Conservation (phyloP, 2,329 filamentous ascomycete species). For the Aphanoascus verrucosus region DNA sequence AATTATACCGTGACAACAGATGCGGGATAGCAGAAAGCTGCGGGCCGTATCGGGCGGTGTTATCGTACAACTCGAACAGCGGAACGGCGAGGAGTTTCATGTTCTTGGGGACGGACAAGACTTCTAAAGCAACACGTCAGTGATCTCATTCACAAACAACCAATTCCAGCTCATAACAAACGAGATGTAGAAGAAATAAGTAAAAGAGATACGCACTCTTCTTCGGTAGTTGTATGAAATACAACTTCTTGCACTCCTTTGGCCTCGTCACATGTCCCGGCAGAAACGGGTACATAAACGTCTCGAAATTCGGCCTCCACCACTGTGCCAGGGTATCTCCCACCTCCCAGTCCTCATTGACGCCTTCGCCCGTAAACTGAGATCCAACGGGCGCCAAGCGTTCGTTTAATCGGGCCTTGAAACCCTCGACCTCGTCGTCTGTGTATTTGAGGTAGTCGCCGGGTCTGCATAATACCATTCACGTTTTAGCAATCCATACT, state of each 20-base stretch:
- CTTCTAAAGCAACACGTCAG: conserved; percentile 48
- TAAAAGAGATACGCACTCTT: conserved; percentile 53
- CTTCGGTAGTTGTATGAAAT: conserved; percentile 87
- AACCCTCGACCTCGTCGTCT: conserved; percentile 87
- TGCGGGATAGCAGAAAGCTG: conserved; percentile 95
- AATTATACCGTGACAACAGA: conserved; percentile 87
- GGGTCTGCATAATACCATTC: conserved; percentile 42
- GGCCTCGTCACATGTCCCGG: conserved; percentile 90
- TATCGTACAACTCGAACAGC: conserved; percentile 96
- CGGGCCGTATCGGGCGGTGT: conserved; percentile 85
- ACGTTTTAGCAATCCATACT: neutral
- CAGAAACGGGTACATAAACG: conserved; percentile 98
- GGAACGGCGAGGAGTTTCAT: conserved; percentile 98
- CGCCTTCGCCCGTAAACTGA: conserved; percentile 67
- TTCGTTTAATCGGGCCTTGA: conserved; percentile 87
- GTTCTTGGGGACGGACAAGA: conserved; percentile 94
- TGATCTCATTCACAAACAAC: neutral
- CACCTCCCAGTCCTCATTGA: conserved; percentile 88
- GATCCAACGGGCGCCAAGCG: conserved; percentile 83
- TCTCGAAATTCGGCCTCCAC: conserved; percentile 99
- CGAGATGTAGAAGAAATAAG: conserved; percentile 13
- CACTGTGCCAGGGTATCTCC: conserved; percentile 93
- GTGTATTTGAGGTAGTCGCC: conserved; percentile 82
- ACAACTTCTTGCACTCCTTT: conserved; percentile 99
- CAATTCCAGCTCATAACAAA: neutral